Base-by-base conservation (phyloP, 106 monocot genomes). In the Dactylorhiza incarnata region DNA sequence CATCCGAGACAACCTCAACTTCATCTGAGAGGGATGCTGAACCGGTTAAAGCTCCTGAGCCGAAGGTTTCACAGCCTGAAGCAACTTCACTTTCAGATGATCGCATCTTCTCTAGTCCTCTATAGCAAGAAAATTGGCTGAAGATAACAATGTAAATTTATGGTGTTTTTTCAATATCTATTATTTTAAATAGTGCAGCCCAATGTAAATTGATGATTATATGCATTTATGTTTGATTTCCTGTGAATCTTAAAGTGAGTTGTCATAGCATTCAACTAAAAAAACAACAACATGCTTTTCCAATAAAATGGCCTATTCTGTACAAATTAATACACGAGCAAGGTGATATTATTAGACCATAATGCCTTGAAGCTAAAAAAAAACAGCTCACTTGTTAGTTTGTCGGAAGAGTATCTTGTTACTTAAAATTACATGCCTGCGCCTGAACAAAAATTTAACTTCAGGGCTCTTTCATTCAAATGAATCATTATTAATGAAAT, bases 71-170 rank as follows among this genome's bases (percentile, higher is more conserved):
- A 48, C 88, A 81, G 29, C 23, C 72, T 70, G 81, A 83, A 79
- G 89, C 80, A 70, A 50, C 74, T 76, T 53, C 81, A 45, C 71
- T 37, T 65, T 51, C 71, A 68, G 86, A 79, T 23, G 94, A 91
- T 80, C 89, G 91, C 66, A 88, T 94, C 54, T 94, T 94, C 75
- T 71, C 88, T 23, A 94, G 94, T 76, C 97, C 97, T 83, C 79
- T 87, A n/a, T n/a, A 68, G 97, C 97, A 25, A 91, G 86, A 86
- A 91, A 94, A 79, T 82, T 99, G 59, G 97, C 97, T 19, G 97
- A 91, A 81, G 97, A 99, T 63, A 86, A 91, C 78, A 91, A 94
- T 72, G 97, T 94, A 84, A 73, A 73, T 24, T 47, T 83, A 45
- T 61, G 46, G 4, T 51, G n/a, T 74, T 65, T 43, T 73, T 19